A percentile compares a stretch with the other conserved stretches of the same genome.
Conservation (phyloP, 768 basidiomycete species). For the Russula virescens region DNA sequence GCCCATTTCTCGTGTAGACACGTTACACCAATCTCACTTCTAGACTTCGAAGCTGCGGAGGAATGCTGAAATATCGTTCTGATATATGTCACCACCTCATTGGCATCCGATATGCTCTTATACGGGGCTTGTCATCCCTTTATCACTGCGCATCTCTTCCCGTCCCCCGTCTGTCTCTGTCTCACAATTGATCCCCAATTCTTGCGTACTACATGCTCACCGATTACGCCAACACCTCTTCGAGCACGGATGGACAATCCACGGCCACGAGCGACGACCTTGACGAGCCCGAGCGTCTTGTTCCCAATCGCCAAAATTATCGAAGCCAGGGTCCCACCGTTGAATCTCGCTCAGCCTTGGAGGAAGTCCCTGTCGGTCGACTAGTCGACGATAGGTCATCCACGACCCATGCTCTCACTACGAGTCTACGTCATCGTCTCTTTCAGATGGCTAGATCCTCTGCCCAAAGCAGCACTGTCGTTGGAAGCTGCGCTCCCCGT, state of each 20-base stretch:
- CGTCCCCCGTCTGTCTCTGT: neutral
- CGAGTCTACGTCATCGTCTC: neutral
- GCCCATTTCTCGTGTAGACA: too few species aligned
- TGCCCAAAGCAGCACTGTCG: neutral
- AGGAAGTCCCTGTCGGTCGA: neutral
- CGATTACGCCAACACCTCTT: neutral
- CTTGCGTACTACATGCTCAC: neutral
- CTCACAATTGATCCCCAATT: neutral
- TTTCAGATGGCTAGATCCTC: neutral
- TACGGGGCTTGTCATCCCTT: neutral
- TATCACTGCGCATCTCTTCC: neutral
- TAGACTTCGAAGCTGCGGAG: neutral
- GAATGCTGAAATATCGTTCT: neutral
- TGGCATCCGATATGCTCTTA: neutral
- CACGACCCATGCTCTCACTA: neutral
- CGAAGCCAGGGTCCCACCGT: neutral
- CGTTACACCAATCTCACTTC: neutral
- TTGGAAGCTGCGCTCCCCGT: neutral
- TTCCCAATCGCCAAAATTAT: neutral
- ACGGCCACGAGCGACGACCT: neutral
- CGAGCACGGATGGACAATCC: neutral
- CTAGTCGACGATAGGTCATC: neutral
- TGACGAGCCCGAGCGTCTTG: neutral
- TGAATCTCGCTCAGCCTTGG: neutral
- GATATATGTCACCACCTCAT: neutral